Conservation (phyloP, 129 eudicot species). For the carrot (Daucus carota) region DH1_v3.0 NC_030381.2:44933001-44933500, state of each 20-base stretch:
- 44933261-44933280: not conserved
- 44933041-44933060: not conserved
- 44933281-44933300: not conserved
- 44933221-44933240: not conserved
- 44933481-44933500: constrained; percentile 84
- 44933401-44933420: not conserved
- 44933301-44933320: not conserved
- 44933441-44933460: constrained; percentile 94
- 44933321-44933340: not conserved
- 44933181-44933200: not conserved
- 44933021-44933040: not conserved
- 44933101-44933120: not conserved
- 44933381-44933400: not conserved
- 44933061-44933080: not conserved
- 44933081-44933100: not conserved
- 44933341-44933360: not conserved
- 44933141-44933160: not conserved
- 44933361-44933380: not conserved
- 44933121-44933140: not conserved
- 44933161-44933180: not conserved
- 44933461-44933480: constrained; percentile 81
- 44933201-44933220: not conserved
- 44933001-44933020: not conserved
- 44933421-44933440: constrained; percentile 13
- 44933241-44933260: not conserved